phyloP scores from a whole-genome alignment of 2,329 filamentous ascomycete species.

The Plenodomus tracheiphilus region DNA sequence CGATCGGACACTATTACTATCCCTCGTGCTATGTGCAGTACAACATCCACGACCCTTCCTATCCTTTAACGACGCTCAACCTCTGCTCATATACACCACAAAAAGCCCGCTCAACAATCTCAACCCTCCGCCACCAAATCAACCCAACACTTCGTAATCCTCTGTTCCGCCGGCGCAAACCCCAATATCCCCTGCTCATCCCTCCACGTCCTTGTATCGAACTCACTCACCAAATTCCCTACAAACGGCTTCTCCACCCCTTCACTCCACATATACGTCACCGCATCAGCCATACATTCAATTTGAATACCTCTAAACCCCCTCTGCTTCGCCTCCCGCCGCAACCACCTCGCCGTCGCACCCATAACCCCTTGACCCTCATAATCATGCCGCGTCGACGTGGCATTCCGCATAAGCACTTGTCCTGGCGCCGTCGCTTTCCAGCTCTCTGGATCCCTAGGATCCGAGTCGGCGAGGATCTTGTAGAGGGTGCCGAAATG shows the following conservation, averaged over 20 bases:
- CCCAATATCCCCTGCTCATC: conserved; percentile 26
- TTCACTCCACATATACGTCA: no score
- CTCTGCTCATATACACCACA: no score
- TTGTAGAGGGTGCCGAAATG: conserved; percentile 28
- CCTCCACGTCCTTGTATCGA: conserved; percentile 25
- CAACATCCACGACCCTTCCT: no score
- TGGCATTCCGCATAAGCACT: conserved; percentile 44
- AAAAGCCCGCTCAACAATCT: no score
- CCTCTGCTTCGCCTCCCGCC: no score
- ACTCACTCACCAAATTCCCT: conserved; percentile 23
- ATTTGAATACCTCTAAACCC: no score
- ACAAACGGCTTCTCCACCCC: conserved; percentile 28
- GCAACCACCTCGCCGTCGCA: no score
- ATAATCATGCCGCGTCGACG: conserved; percentile 42
- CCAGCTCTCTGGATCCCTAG: conserved; percentile 31
- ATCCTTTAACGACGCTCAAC: no score
- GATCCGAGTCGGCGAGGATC: conserved; percentile 22
- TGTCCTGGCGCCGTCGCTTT: conserved; percentile 29
- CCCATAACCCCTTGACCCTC: conserved; percentile 41
- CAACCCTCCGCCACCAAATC: conserved; percentile 23
- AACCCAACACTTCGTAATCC: conserved; percentile 28
- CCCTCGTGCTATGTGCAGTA: no score
- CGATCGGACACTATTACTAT: no score
- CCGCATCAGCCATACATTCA: no score
- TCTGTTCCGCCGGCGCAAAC: conserved; percentile 31